Base-by-base conservation (phyloP, 2,329 filamentous ascomycete genomes). In the Onygenales sp. region DNA sequence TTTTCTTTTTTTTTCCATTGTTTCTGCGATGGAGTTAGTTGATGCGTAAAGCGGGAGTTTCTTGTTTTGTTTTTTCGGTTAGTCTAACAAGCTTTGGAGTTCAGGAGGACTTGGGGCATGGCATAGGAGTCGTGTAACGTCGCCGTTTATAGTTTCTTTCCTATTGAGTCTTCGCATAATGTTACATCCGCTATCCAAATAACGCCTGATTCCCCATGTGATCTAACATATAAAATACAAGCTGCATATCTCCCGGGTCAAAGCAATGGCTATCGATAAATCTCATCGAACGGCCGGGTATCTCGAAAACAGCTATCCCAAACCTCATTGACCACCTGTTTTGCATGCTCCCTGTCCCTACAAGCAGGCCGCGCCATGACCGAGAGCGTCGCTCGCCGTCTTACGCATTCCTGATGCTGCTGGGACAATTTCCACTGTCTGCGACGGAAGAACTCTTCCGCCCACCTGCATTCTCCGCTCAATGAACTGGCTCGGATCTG, bases 251-350 rank as follows among this genome's bases (percentile, higher is more conserved):
- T 33, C n/a, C 3, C 10, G 38, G 38, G 17, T 31, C 11, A 27
- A 17, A 36, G 7, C 33, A 17, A 14, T 38, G 32, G 59, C 72
- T 63, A 77, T 65, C 89, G 84, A 70, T 95, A 98, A 51, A 98
- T 90, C 69, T 97, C 92, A 69, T 97, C 90, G 71, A 98, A 98
- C 2, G 93, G 93, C 64, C 93, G 78, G 3, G 92, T 97, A 71
- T 98, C 93, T 50, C 82, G 76, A 69, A 95, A 98, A 70, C 93
- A 98, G 63, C 90, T 96, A 61, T 95, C 91, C 89, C 92, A 98
- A n/a, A 98, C 93, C 71, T 95, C 86, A 71, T 97, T 93, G 54
- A 98, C 89, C 31, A 94, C 84, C 72, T 87, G 89, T 50, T 83
- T 81, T 3, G 93, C 93, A 61, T 97, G 88, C 11, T 84, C 83